phyloP scores from a whole-genome alignment of 805 yeast genomes.

The Candida coleopterorum region DNA sequence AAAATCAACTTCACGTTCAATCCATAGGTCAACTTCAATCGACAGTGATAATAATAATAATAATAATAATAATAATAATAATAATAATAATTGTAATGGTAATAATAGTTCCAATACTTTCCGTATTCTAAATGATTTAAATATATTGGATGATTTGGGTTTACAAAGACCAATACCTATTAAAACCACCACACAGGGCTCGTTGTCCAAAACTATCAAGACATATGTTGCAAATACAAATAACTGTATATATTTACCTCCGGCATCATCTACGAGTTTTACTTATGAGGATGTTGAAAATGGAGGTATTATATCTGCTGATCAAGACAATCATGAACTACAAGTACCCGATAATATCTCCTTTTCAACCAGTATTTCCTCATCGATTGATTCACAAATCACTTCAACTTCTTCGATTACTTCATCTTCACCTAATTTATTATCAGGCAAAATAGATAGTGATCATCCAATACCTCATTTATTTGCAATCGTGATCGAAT shows the following conservation, averaged over 20 bases:
- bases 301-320: constrained; percentile 25
- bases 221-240: constrained; percentile 35
- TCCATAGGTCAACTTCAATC: background rate
- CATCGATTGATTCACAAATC: background rate
- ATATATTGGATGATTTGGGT: constrained; percentile 31
- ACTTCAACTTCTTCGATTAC: background rate
- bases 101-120: constrained; percentile 25
- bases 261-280: constrained; percentile 35
- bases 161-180: constrained; percentile 36
- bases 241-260: constrained; percentile 37
- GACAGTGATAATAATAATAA: background rate
- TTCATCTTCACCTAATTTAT: constrained; percentile 28
- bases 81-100: constrained; percentile 28
- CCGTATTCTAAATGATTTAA: constrained; percentile 31
- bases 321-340: constrained; percentile 2
- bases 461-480: constrained; percentile 47
- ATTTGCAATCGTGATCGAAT: constrained; percentile 46
- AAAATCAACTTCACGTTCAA: constrained; percentile 9
- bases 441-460: constrained; percentile 32
- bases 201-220: constrained; percentile 24
- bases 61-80: constrained; percentile 1
- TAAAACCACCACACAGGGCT: constrained; percentile 20
- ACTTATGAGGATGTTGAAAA: constrained; percentile 42
- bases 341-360: background rate
- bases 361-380: too few species aligned